phyloP scores from a whole-genome alignment of 202 grass and related monocot species.

The Zoysia matrella region DNA sequence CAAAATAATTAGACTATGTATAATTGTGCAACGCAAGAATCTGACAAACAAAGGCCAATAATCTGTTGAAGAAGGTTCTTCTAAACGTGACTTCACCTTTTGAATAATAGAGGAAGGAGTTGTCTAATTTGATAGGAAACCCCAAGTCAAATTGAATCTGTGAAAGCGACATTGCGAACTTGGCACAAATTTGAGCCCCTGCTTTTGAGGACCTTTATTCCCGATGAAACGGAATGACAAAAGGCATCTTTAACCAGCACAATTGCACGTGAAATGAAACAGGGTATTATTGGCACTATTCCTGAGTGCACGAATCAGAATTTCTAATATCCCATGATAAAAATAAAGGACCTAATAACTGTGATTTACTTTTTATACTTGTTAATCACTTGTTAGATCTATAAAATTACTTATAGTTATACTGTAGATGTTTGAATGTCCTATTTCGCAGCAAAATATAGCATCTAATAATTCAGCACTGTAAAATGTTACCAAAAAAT shows the following conservation, averaged over 20 bases:
- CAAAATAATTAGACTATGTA: no score
- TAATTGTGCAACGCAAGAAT: no score
- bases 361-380: background rate
- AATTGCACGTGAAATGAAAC: no score
- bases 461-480: no score
- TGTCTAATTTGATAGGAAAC: conserved; percentile 32
- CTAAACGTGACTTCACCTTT: conserved; percentile 11
- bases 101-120: conserved; percentile 15
- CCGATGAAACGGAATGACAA: conserved; percentile 10
- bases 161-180: conserved; percentile 31
- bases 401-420: no score
- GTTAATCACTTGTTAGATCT: no score
- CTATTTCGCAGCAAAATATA: no score
- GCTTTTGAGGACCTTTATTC: conserved; percentile 27
- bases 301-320: background rate
- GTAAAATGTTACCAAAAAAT: no score
- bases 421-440: no score
- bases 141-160: conserved; percentile 22
- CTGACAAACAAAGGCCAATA: no score
- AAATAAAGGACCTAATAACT: background rate
- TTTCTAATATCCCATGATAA: background rate
- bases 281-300: background rate
- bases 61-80: background rate
- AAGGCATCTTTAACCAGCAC: no score
- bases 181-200: conserved; percentile 17